Base-by-base conservation (phyloP, 176 grass and related monocot genomes). In the Avena sativa region DNA sequence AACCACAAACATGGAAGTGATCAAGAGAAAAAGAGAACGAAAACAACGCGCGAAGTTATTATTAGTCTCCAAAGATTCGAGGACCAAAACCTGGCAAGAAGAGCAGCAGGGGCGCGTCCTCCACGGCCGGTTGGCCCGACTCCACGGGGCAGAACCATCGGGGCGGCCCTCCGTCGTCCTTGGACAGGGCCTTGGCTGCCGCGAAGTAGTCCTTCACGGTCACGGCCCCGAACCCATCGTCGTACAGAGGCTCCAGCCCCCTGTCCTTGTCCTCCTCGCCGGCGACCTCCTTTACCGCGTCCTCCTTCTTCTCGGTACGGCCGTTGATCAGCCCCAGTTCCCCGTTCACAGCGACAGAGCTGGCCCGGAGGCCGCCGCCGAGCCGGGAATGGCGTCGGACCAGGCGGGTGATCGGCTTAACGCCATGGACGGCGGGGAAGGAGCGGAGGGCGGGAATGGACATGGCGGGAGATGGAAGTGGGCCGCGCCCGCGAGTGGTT, bases 121-220 rank as follows among this genome's bases (percentile, higher is more conserved):
- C 89, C 66, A 96, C 79, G 3, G 68, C 84, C 20, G 92, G 88
- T 1, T 50, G 58, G 76, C 88, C 89, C 44, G 83, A 93, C 49
- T 99, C 97, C 2, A 90, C 62, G 75, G 97, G 97, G 86, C 67
- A 94, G 87, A 99, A 96, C 97, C 97, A 99, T 51, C 97, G 88
- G 15, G 94, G 97, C 30, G 94, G 93, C 2, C 90, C 97, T 10
- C 74, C 92, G 81, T 93, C 97, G 79, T 95, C 90, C 49, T 43
- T 71, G 56, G 82, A 65, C 55, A 96, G 20, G 36, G 83, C 89
- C 89, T 81, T 93, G 51, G 91, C 87, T 14, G 85, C 94, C n/a
- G 79, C 88, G 73, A 99, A 90, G 87, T 94, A 99, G 76, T 96
- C 94, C 80, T 90, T 96, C 8, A 99, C 91, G 46, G 79, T 96